Evolutionary conservation across 768 basidiomycete genomes (phyloP), one percentile per base, ranked within the genome.

Genomic region (Suillus clintonianus): DNA sequence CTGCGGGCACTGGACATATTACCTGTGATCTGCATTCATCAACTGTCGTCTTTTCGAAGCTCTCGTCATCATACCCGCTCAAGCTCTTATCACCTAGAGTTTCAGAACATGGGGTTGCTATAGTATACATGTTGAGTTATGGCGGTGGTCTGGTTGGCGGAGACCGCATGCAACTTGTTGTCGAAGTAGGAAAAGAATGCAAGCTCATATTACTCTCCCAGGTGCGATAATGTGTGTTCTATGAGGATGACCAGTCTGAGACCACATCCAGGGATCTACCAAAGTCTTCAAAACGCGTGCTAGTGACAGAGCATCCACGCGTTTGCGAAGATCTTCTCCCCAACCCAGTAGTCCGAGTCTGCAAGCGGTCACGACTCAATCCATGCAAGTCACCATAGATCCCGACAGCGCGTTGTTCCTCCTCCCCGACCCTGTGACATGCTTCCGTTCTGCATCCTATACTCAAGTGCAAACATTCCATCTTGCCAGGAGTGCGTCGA

Each of bases 91-190:
- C 94, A 3, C 93, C 94, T 2, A 82, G 82, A 55, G 76, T 86
- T 11, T 66, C 77, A 43, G 77, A 78, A 43, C 76, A 80, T 36
- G 74, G 79, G 5, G 81, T 93, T 37, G 90, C 86, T 11, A 77
- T 92, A 57, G 88, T 87, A 19, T 98, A 97, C 69, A 80, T 92
- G 19, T 74, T 98, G 63, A 88, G 87, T 41, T 99, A 98, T 68
- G 96, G 96, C 0, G 96, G 96, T 13, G 96, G 96, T 3, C 82
- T 99, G 11, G 91, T 99, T 42, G 88, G 89, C 6, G 95, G 95
- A 0, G 96, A 99, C 78, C 76, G 80, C 32, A 79, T 97, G 58
- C 75, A 82, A 50, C 73, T 98, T 14, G 69, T 76, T n/a, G 85
- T 90, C 27, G 76, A 86, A 42, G 84, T 95, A 14, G 83, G 83